A percentile compares a stretch with the other conserved stretches of the same genome.
Conservation (phyloP, 1,139 yeast genomes). For the Lodderomyces elongisporus region DNA sequence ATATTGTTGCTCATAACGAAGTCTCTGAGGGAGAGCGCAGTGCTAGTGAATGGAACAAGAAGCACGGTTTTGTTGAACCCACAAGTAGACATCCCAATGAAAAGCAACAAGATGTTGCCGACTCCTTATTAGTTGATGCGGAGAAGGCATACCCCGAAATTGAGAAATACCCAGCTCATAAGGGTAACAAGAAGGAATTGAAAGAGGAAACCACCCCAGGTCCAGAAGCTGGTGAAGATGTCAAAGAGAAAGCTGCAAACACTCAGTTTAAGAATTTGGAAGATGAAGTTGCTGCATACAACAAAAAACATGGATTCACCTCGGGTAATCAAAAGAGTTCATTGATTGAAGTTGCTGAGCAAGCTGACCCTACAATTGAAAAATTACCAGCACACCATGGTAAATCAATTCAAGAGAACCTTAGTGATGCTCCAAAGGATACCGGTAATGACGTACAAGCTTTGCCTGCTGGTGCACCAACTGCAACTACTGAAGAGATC, state of each 20-base stretch:
- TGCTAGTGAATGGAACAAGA: constrained; percentile 24
- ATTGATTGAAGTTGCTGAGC: constrained; percentile 28
- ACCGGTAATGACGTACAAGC: constrained; percentile 9
- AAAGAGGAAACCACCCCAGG: constrained; percentile 5
- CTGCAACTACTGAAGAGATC: constrained; percentile 8
- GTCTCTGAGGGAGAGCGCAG: constrained; percentile 18
- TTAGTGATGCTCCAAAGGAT: constrained; percentile 3
- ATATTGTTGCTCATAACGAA: constrained; percentile 7
- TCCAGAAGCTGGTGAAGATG: constrained; percentile 5
- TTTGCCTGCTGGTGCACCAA: constrained; percentile 8
- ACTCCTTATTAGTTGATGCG: constrained; percentile 27
- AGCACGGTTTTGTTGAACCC: constrained; percentile 22
- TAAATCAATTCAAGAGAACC: constrained; percentile 9
- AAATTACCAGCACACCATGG: constrained; percentile 16
- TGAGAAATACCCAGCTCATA: constrained; percentile 16
- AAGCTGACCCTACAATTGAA: constrained; percentile 18
- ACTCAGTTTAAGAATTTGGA: constrained; percentile 15
- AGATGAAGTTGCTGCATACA: constrained; percentile 22
- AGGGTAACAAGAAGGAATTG: constrained; percentile 6
- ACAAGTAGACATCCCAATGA: neutral
- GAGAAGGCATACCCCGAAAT: constrained; percentile 21
- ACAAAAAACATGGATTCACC: constrained; percentile 25
- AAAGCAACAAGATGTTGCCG: constrained; percentile 9
- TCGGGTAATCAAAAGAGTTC: constrained; percentile 18
- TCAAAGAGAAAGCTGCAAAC: constrained; percentile 9